phyloP scores from a whole-genome alignment of 192 early-diverging fungal species.

The Podila epigama region DNA sequence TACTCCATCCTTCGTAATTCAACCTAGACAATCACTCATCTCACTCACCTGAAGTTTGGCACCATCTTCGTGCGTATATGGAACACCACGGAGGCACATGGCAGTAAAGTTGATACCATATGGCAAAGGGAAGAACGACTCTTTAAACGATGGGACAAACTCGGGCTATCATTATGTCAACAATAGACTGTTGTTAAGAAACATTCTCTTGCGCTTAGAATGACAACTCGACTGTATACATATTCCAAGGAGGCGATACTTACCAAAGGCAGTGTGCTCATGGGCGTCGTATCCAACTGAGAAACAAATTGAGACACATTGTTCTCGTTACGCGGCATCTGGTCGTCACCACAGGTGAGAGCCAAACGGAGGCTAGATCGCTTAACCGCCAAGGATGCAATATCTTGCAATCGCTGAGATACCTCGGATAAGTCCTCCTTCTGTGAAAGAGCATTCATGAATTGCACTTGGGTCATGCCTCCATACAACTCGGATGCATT shows the following conservation, averaged over 20 bases:
- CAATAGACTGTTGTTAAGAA: no score
- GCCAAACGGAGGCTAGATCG: conserved; percentile 57
- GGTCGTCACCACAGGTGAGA: conserved; percentile 61
- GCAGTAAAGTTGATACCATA: conserved; percentile 88
- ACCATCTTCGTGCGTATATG: conserved; percentile 85
- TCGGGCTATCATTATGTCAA: no score
- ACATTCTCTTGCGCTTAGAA: no score
- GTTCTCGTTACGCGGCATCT: conserved; percentile 55
- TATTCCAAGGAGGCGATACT: background rate
- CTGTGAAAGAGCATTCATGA: conserved; percentile 76
- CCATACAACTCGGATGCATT: conserved; percentile 53
- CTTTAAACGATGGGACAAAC: conserved; percentile 60
- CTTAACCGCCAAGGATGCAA: conserved; percentile 53
- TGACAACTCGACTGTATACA: no score
- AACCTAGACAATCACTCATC: no score
- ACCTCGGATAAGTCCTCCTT: conserved; percentile 70
- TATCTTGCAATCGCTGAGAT: conserved; percentile 67
- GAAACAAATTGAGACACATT: conserved; percentile 51
- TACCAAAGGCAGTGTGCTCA: conserved; percentile 9
- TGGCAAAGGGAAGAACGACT: conserved; percentile 84
- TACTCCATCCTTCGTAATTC: no score
- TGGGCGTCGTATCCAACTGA: conserved; percentile 30
- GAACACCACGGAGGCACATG: conserved; percentile 76
- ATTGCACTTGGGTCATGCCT: conserved; percentile 81
- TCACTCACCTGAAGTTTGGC: conserved; percentile 75